Base-by-base conservation (phyloP, 139 green algal genomes). In the Volvox reticuliferus region DNA sequence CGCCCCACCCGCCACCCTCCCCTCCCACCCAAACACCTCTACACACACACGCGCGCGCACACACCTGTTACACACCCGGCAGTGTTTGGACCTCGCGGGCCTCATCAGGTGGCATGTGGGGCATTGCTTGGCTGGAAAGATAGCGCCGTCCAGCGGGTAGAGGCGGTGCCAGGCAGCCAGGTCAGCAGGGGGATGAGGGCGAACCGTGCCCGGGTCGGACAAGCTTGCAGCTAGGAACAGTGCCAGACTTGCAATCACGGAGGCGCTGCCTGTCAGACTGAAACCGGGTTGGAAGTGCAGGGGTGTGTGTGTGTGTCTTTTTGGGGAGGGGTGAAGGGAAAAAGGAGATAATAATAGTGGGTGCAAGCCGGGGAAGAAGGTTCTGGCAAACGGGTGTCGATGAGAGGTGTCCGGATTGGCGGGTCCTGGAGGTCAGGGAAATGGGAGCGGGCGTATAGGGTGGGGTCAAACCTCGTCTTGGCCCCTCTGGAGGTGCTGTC, bases 71-170 rank as follows among this genome's bases (percentile, higher is more conserved):
- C 95, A 97, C 24, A 94, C 81, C 24, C 75, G 65, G 93, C 96
- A 98, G 93, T 98, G 97, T 92, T 98, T 98, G 67, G 94, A 95
- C 50, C 97, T 93, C 1, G 93, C 94, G 1, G 97, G 97, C 19
- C 95, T 86, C 20, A 79, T 24, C 20, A 96, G 32, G 20, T 37
- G 16, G 92, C 97, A 98, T 2, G 95, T 98, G 12, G 71, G 24
- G 93, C 96, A 98, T 1, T 92, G 14, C 88, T 94, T 95, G 37
- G 84, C 33, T 16, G 35, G 80, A 30, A 77, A 94, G 17, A 90
- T 89, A 5, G 28, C 26, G 18, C 91, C 91, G 63, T 97, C 94
- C 35, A 91, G 92, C 0, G 93, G 87, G 84, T 97, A 97, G 55
- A 97, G 82, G 20, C 83, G 82, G 85, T 71, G 44, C 85, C 85